A percentile compares a stretch with the other conserved stretches of the same genome.
These are phyloP conservation scores for Sugiyamaella smithiae DNA, from an alignment of 805 yeast species.

Conservation along the genomic window DNA sequence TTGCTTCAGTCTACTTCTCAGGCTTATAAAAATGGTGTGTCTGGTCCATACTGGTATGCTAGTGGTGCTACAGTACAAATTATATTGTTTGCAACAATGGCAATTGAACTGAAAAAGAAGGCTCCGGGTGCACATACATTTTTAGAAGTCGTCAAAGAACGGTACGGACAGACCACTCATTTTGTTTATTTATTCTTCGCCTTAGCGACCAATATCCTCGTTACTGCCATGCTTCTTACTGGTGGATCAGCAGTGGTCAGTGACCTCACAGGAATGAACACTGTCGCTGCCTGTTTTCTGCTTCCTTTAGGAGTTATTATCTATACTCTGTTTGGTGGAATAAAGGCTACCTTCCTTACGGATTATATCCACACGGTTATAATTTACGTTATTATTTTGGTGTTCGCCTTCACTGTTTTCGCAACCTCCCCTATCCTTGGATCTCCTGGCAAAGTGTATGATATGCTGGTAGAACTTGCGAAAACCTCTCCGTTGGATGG, in stretches of 20 bases:
- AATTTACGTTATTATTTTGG: conserved; percentile 68
- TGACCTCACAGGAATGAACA: conserved; percentile 78
- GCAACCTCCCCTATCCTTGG: conserved; percentile 72
- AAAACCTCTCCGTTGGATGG: conserved; percentile 64
- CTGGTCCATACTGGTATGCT: conserved; percentile 82
- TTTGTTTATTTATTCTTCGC: conserved; percentile 64
- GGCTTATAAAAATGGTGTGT: conserved; percentile 72
- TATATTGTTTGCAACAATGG: conserved; percentile 78
- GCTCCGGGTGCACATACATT: conserved; percentile 94
- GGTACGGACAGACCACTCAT: conserved; percentile 81
- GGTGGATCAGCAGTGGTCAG: conserved; percentile 85
- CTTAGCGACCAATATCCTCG: conserved; percentile 80
- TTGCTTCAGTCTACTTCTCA: conserved; percentile 72
- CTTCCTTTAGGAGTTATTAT: conserved; percentile 77
- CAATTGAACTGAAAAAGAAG: conserved; percentile 81
- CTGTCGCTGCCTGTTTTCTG: conserved; percentile 77
- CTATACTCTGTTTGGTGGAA: conserved; percentile 77
- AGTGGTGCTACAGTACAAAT: conserved; percentile 91
- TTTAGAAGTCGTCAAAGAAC: conserved; percentile 73
- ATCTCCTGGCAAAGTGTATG: conserved; percentile 80
- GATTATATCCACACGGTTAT: conserved; percentile 82
- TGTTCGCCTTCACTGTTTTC: conserved; percentile 77
- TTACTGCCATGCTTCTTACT: conserved; percentile 86
- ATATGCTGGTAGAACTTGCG: conserved; percentile 57
- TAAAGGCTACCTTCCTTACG: conserved; percentile 76